A percentile compares a stretch with the other conserved stretches of the same genome.
phyloP scores from a whole-genome alignment of 768 basidiomycete species.

The Naganishia kalamii region DNA sequence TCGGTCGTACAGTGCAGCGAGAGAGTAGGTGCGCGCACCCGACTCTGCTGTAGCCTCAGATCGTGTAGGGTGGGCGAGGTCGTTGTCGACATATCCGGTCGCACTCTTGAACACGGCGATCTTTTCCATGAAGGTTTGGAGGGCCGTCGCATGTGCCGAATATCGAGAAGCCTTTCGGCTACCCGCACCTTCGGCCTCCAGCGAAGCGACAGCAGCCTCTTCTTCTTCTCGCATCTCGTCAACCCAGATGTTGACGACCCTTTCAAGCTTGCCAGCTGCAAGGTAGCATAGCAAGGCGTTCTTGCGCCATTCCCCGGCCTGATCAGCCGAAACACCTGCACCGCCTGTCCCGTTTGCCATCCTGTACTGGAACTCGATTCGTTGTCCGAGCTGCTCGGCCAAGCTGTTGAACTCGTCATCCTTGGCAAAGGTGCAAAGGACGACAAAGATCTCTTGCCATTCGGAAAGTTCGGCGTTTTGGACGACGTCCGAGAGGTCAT shows the following conservation, averaged over 20 bases:
- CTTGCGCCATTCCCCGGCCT: conserved; percentile 58
- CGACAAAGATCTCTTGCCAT: conserved; percentile 95
- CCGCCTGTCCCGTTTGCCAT: conserved; percentile 51
- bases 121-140: conserved; percentile 94
- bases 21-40: conserved; percentile 64
- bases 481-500: conserved; percentile 86
- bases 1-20: conserved; percentile 77
- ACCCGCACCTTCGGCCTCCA: neutral
- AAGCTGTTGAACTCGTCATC: conserved; percentile 78
- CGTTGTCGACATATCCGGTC: conserved; percentile 52
- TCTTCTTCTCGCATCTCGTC: conserved; percentile 88
- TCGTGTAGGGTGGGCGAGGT: conserved; percentile 53
- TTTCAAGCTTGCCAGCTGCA: conserved; percentile 79
- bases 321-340: conserved; percentile 43
- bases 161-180: conserved; percentile 26
- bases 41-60: conserved; percentile 50
- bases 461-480: conserved; percentile 91
- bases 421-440: conserved; percentile 86
- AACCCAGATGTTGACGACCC: conserved; percentile 81
- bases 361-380: conserved; percentile 78
- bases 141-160: conserved; percentile 57
- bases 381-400: conserved; percentile 81
- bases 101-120: conserved; percentile 86
- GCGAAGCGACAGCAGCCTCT: conserved; percentile 46
- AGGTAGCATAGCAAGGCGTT: conserved; percentile 90